Conservation (phyloP, 106 monocot species). For the Dioscorea alata region DNA sequence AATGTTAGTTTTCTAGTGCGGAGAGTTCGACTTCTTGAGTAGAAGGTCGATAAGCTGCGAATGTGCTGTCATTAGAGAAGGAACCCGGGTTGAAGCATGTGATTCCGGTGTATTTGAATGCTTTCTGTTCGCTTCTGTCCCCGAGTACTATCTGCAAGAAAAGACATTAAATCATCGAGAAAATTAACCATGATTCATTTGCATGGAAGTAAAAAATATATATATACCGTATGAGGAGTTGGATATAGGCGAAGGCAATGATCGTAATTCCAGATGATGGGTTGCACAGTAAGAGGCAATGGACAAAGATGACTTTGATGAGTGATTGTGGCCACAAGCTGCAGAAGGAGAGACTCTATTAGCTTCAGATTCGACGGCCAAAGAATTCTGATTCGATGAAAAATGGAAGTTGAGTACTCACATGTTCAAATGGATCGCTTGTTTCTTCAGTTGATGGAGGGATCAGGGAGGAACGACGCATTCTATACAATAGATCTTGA, state of each 20-base stretch:
- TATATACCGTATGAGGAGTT: slow-evolving; percentile 74
- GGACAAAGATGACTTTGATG: slow-evolving; percentile 99
- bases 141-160: slow-evolving; percentile 82
- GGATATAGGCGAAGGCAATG: slow-evolving; percentile 91
- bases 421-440: slow-evolving; percentile 83
- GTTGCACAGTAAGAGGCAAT: slow-evolving; percentile 83
- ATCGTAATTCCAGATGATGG: slow-evolving; percentile 98
- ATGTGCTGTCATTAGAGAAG: slow-evolving; percentile 79
- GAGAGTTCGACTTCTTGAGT: slow-evolving; percentile 82
- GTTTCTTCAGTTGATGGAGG: slow-evolving; percentile 87
- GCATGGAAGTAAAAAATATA: not conserved
- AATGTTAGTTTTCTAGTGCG: slow-evolving; percentile 30
- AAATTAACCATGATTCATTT: not conserved
- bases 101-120: slow-evolving; percentile 84
- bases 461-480: slow-evolving; percentile 79
- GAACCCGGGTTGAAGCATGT: slow-evolving; percentile 98
- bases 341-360: slow-evolving; percentile 12
- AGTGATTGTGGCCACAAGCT: slow-evolving; percentile 97
- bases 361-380: not conserved
- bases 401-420: slow-evolving; percentile 18
- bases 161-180: not conserved
- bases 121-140: slow-evolving; percentile 86
- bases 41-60: slow-evolving; percentile 93
- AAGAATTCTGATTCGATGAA: not conserved
- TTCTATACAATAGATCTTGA: slow-evolving; percentile 86